Evolutionary conservation across 352 stramenopile species (phyloP), one percentile per base, ranked within the genome.

Genomic region (Pythium dissimile): DNA sequence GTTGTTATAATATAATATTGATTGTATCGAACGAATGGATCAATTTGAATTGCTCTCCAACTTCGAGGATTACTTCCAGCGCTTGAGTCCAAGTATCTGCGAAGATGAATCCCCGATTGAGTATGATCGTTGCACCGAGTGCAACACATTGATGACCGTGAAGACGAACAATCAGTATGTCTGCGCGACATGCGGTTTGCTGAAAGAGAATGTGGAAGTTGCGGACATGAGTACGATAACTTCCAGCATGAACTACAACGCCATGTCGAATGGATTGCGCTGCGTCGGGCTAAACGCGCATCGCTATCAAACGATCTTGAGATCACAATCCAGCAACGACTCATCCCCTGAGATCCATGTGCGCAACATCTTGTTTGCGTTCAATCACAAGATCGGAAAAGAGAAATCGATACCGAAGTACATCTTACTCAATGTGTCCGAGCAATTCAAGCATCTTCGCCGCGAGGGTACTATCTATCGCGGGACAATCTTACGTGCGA

Each of bases 91-190:
- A n/a, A n/a, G n/a, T n/a, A n/a, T 31, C 27, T 5, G 16, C 12
- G 27, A 51, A n/a, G 27, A 51, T 38, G 44, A 51, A 7, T 23
- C 38, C 6, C 24, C 44, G 6, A 51, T 51, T 38, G 13, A 34
- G 9, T 51, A 51, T n/a, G 44, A 51, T 38, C 44, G 27, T 23
- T 51, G 44, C 27, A 23, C 44, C 3, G 8, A 51, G 4, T 51
- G 44, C 44, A 6, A 51, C 6, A n/a, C 38, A 7, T 27, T 4
- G 12, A 51, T 51, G 44, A 10, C 44, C 10, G 44, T 51, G 24
- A 51, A 51, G 44, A 23, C 44, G 12, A 51, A 35, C 44, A 51
- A 51, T 38, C 44, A 51, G 27, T 51, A 51, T 21, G 27, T 51
- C 13, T 51, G 44, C 27, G 35, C 27, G 23, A 23, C n/a, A n/a